These are phyloP conservation scores for Pichia cabralensis DNA, from an alignment of 805 yeast species.

Conservation along the genomic window DNA sequence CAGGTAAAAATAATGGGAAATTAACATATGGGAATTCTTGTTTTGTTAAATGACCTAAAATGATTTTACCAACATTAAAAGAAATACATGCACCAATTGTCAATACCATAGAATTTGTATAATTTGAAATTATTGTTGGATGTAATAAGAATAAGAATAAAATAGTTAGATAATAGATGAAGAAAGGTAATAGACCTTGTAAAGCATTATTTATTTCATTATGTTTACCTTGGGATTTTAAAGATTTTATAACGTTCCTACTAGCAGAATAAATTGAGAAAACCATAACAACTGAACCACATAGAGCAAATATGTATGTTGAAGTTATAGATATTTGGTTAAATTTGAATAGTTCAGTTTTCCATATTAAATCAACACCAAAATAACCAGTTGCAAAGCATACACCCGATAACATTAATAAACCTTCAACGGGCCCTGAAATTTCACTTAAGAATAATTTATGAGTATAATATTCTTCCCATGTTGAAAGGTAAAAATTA, in stretches of 20 bases:
- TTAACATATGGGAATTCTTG: conserved; percentile 70
- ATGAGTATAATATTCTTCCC: conserved; percentile 95
- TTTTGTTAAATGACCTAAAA: conserved; percentile 73
- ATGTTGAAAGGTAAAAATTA: conserved; percentile 81
- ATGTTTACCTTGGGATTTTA: conserved; percentile 27
- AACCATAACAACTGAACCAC: conserved; percentile 45
- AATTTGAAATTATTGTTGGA: conserved; percentile 38
- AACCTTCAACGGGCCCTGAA: conserved; percentile 96
- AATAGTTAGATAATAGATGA: conserved; percentile 40
- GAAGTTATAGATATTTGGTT: conserved; percentile 16
- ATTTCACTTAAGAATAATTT: conserved; percentile 64
- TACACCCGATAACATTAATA: conserved; percentile 47
- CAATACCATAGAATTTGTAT: conserved; percentile 47
- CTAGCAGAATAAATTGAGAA: conserved; percentile 64
- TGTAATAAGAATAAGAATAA: conserved; percentile 37
- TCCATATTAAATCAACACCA: conserved; percentile 63
- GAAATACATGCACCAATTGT: conserved; percentile 74
- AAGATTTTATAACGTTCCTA: conserved; percentile 43
- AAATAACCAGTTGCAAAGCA: conserved; percentile 53
- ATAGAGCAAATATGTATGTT: conserved; percentile 33
- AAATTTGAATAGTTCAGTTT: conserved; percentile 23
- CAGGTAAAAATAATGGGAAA: conserved; percentile 60
- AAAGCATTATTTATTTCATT: conserved; percentile 25
- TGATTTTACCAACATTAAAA: conserved; percentile 83
- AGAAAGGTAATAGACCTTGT: conserved; percentile 50